Evolutionary conservation across 129 eudicot genomes (phyloP).

Genomic region (Chrysanthemum makinoi): DNA sequence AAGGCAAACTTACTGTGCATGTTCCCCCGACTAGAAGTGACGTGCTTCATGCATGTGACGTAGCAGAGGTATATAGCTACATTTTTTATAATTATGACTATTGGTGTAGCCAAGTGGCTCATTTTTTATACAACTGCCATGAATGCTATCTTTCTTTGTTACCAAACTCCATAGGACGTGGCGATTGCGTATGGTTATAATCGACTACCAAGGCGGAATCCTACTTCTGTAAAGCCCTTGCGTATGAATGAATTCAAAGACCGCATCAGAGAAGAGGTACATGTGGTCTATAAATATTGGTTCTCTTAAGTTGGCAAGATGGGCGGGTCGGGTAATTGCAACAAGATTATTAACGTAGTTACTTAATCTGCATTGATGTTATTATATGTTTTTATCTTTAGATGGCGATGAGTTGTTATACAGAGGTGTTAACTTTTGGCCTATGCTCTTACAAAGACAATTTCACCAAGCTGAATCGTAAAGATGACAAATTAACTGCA

Average conservation of each 20-base stretch:
- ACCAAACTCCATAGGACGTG: constrained; percentile 54
- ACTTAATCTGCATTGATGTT: neutral
- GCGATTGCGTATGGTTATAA: constrained; percentile 97
- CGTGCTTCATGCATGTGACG: constrained; percentile 93
- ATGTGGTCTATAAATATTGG: neutral
- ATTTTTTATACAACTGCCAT: constrained; percentile 12
- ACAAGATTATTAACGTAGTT: neutral
- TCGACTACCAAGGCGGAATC: constrained; percentile 65
- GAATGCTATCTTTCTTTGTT: neutral
- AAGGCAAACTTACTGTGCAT: constrained; percentile 47
- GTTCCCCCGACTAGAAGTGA: constrained; percentile 99
- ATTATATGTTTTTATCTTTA: constrained; percentile 27
- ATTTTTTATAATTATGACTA: neutral
- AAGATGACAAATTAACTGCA: constrained; percentile 73
- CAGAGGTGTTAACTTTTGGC: constrained; percentile 84
- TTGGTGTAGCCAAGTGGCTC: neutral
- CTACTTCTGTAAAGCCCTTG: constrained; percentile 73
- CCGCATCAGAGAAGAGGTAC: constrained; percentile 77
- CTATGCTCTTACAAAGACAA: constrained; percentile 85
- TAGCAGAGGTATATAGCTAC: constrained; percentile 67
- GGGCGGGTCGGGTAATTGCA: constrained; percentile 7
- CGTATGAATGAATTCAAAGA: constrained; percentile 71
- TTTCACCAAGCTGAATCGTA: constrained; percentile 78
- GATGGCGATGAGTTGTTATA: constrained; percentile 81
- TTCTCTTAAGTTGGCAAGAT: no score